Percentiles rank a stretch among this genome's conserved stretches.
Conservation (phyloP, 2,329 filamentous ascomycete species). For the Colletotrichum liaoningense region DNA sequence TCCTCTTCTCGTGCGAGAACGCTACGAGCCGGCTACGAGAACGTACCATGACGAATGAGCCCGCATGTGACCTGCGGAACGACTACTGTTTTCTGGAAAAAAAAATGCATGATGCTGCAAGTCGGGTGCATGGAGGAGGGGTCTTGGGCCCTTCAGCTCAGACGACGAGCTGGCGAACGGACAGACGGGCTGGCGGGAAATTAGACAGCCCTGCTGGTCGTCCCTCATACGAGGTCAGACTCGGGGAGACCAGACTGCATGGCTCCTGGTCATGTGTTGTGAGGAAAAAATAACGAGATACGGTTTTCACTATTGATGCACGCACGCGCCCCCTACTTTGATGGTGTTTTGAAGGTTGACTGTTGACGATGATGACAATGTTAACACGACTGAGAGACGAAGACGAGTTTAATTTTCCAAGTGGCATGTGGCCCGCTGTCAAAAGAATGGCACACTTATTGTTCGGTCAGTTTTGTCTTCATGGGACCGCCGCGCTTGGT, state of each 20-base stretch:
- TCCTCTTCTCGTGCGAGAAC: not conserved
- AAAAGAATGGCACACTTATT: not conserved
- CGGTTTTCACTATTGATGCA: conserved; percentile 3
- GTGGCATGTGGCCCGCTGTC: conserved; percentile 21
- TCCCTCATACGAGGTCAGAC: conserved; percentile 20
- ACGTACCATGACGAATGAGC: conserved; percentile 23
- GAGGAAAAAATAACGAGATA: conserved; percentile 12
- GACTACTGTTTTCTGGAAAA: conserved; percentile 1
- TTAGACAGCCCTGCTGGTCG: not conserved
- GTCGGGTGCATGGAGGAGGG: conserved; percentile 23
- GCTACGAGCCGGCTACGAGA: conserved; percentile 4
- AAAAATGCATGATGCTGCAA: conserved; percentile 18
- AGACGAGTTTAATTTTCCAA: not conserved
- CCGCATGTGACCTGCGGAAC: conserved; percentile 16
- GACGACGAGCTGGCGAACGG: conserved; percentile 29
- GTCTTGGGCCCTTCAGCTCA: conserved; percentile 31
- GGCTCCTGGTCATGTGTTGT: not conserved
- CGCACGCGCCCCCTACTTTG: not conserved
- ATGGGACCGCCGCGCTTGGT: not conserved
- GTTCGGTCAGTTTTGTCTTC: not conserved
- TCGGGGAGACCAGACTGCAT: not conserved
- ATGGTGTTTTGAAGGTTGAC: not conserved
- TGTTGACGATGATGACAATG: not conserved
- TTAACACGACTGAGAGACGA: not conserved
- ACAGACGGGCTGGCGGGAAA: conserved; percentile 15